These are phyloP conservation scores for Rhypophila decipiens DNA, from an alignment of 495 filamentous ascomycete species.

Conservation along the genomic window DNA sequence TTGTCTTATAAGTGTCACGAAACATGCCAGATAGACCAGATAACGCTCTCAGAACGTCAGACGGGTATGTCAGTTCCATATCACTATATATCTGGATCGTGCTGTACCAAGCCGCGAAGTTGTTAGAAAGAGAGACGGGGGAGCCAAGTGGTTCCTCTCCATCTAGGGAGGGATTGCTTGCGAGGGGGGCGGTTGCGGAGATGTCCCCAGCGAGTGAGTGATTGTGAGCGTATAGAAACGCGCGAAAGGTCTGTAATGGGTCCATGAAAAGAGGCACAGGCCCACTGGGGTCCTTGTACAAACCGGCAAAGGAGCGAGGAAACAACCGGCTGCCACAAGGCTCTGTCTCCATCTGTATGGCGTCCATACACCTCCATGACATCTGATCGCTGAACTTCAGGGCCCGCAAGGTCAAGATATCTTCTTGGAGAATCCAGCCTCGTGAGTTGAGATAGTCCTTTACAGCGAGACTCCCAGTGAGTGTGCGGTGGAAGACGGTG, in stretches of 20 bases:
- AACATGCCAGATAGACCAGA: conserved; percentile 11
- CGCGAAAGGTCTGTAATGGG: too few species aligned
- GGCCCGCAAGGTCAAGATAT: conserved; percentile 13
- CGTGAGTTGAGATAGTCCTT: conserved; percentile 4
- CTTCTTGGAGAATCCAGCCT: conserved; percentile 21
- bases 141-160: background rate
- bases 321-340: conserved; percentile 4
- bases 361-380: conserved; percentile 9
- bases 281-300: background rate
- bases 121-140: background rate
- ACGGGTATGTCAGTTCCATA: conserved; percentile 6
- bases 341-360: conserved; percentile 6
- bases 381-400: conserved; percentile 15
- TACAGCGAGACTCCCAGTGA: conserved; percentile 2
- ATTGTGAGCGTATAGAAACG: background rate
- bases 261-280: background rate
- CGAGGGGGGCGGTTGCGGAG: too few species aligned
- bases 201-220: too few species aligned
- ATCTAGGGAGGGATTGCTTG: too few species aligned
- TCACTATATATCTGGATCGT: conserved; percentile 10
- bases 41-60: conserved; percentile 12
- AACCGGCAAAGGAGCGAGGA: background rate
- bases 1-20: background rate
- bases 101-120: conserved; percentile 12
- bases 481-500: background rate